A percentile compares a stretch with the other conserved stretches of the same genome.
phyloP scores from a whole-genome alignment of 768 basidiomycete genomes.

The Suillus bovinus region DNA sequence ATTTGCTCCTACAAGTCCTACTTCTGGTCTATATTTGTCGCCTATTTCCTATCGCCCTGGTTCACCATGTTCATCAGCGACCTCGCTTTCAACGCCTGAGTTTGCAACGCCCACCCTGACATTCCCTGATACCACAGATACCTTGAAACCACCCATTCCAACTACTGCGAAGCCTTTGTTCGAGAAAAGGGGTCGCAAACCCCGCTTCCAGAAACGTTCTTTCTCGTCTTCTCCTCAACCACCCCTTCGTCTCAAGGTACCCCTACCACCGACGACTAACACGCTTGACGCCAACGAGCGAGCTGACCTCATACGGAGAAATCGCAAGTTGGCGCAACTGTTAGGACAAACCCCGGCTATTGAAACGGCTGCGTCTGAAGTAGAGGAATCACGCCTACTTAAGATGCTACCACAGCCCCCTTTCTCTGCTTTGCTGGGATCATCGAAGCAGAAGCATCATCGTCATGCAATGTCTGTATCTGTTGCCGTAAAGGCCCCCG shows the following conservation, averaged over 20 bases:
- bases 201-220: conserved; percentile 26
- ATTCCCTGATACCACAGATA: neutral
- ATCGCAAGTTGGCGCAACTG: conserved; percentile 79
- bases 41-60: conserved; percentile 15
- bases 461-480: conserved; percentile 35
- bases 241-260: conserved; percentile 12
- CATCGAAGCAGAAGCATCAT: conserved; percentile 29
- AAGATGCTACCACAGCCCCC: conserved; percentile 28
- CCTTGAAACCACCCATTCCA: conserved; percentile 44
- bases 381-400: conserved; percentile 24
- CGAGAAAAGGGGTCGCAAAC: conserved; percentile 31
- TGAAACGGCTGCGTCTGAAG: conserved; percentile 31
- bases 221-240: conserved; percentile 30
- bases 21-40: conserved; percentile 15
- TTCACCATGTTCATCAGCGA: conserved; percentile 28
- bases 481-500: conserved; percentile 21
- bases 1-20: conserved; percentile 31
- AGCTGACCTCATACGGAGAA: conserved; percentile 68
- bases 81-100: conserved; percentile 31
- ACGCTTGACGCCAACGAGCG: conserved; percentile 63
- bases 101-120: conserved; percentile 26
- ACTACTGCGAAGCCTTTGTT: conserved; percentile 49
- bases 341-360: conserved; percentile 67
- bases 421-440: conserved; percentile 26
- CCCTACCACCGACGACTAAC: conserved; percentile 67